Evolutionary conservation across 805 yeast species (phyloP), one percentile per base, ranked within the genome.

Genomic region (Ogataea nitratoaversa): DNA sequence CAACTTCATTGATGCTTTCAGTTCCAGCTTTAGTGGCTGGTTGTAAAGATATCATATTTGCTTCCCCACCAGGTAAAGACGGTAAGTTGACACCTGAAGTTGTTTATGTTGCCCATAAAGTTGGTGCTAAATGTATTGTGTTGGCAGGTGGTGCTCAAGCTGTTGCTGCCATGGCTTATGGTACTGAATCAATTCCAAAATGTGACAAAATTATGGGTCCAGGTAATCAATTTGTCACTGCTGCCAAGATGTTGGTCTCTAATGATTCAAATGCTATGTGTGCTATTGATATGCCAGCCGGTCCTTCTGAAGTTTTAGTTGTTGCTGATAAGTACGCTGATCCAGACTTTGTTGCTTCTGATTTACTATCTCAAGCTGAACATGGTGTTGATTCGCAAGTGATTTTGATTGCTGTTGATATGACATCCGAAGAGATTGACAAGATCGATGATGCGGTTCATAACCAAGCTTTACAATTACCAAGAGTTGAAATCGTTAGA

Each of bases 61-160:
- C 99, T 1, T 84, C 97, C 19, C 99, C 99, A 22, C 99, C 98
- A 43, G 79, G 96, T 49, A 73, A 79, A 40, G 95, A 93, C 48
- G 99, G 99, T 33, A 84, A 78, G 40, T 74, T 93, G 48, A 87
- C 96, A 5, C 98, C 99, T 4, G 99, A 93, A 63, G 96, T 93
- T 40, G 96, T 89, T 14, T 93, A 93, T 54, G 97, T 93, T 40
- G 99, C 99, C 17, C 87, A 88, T 65, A 89, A 89, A 65, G 82
- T 93, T 49, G 97, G 97, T 42, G 98, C 97, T 31, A 73, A 79
- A 44, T 76, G 82, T 53, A 89, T 93, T 56, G 88, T 93, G 8
- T 71, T 93, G 53, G 99, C 99, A 1, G 99, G 99, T 55, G 99
- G 99, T 57, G 99, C 99, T 3, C 99, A 93, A 71, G 99, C 99